Base-by-base conservation (phyloP, 2,329 filamentous ascomycete genomes). In the Thermothelomyces thermophilus region DNA sequence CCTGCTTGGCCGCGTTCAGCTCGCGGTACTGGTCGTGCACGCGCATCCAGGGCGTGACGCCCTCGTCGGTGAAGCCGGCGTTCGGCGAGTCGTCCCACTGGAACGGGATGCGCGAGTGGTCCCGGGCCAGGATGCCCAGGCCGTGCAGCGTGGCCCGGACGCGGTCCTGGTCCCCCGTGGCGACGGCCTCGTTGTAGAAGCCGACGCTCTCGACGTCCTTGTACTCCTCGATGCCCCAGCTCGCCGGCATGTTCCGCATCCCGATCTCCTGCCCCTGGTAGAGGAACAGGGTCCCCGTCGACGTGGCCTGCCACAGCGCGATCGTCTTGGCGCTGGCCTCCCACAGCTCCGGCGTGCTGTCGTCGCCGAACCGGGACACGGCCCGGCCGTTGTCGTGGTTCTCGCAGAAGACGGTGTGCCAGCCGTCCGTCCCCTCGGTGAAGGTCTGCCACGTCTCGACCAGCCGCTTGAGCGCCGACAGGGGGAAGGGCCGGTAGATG, bases 101-200 rank as follows among this genome's bases (percentile, higher is more conserved):
- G 68, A 87, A 79, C 0, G 84, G 84, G 2, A 79, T 75, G 17
- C 84, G 72, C 7, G 81, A 74, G 60, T 87, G 78, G 61, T 87
- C 83, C 22, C 82, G 70, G 3, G 75, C 82, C 28, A 85, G 73
- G 51, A 75, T 70, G 53, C 80, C 74, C 44, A 86, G 66, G n/a
- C 77, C 70, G 5, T 69, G 63, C 56, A 75, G 70, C 0, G 73
- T 77, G 31, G 71, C 67, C 8, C 67, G 66, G 1, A 78, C 64
- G 13, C 63, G 64, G 24, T 68, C 64, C 2, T 63, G 56, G 48
- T 70, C 62, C 1, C 53, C 53, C 5, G 49, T 48, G 26, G 35
- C 43, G 11, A 47, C 47, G 0, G 43, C 50, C 28, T 57, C 53
- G 5, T 35, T 19, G 58, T 74, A 78, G 46, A 72, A 75, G 53